Conservation (phyloP, 176 grass and related monocot species). For the Bothriochloa decipiens region DNA sequence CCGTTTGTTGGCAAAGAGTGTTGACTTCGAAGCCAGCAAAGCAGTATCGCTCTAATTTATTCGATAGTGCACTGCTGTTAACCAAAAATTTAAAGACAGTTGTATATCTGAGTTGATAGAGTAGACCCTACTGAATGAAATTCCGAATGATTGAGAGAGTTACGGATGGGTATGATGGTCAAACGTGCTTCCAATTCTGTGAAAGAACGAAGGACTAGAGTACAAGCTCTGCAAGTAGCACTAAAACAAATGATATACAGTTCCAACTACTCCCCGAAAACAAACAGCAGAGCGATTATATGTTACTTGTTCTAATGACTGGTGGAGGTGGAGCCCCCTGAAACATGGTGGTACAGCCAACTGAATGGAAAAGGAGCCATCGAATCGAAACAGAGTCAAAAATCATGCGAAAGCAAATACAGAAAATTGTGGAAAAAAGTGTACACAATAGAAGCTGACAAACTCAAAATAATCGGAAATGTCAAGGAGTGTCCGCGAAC, state of each 20-base stretch:
- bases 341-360: not conserved
- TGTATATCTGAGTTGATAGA: not conserved
- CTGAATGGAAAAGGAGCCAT: not conserved
- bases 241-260: not conserved
- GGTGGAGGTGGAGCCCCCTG: not conserved
- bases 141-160: not conserved
- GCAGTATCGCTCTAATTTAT: not conserved
- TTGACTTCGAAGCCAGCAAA: not conserved
- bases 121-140: not conserved
- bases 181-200: not conserved
- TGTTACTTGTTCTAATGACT: not conserved
- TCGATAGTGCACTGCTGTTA: not conserved
- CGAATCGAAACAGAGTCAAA: not conserved
- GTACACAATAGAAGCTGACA: too few relatives aligned
- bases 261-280: not conserved
- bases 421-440: not conserved
- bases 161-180: not conserved
- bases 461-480: not conserved
- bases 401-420: not conserved
- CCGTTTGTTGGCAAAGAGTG: not conserved
- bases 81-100: not conserved
- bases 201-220: not conserved
- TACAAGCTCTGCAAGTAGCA: slow-evolving; percentile 14
- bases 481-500: too few relatives aligned
- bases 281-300: not conserved